Evolutionary conservation across 192 early-diverging fungal genomes (phyloP), one percentile per base, ranked within the genome.

Genomic region (Chytriomyces sp.): DNA sequence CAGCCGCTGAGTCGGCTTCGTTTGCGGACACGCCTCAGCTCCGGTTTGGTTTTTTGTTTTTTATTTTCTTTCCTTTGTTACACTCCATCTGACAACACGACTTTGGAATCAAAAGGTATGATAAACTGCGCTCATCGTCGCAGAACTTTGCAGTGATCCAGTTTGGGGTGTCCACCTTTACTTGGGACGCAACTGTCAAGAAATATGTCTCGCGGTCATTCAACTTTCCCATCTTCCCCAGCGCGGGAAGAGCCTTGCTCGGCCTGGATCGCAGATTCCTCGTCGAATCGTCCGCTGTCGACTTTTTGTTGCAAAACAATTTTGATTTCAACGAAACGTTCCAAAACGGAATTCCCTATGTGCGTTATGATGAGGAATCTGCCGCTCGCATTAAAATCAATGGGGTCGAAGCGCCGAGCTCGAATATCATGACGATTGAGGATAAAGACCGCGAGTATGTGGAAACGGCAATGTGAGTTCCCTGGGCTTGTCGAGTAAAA

Each of bases 311-410:
- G 6, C 79, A 85, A 6, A 91, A 92, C 81, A 83, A 88, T 3
- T 97, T 98, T 82, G 94, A 97, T 73, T 96, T 98, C 53, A 95
- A 96, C 84, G 94, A 95, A 67, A 93, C 93, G 86, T 90, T 96
- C 47, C 59, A 73, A 49, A 81, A 79, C 48, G 94, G 95, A n/a
- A 90, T 96, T 26, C 91, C 93, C 0, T 95, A 89, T 69, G 65
- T 91, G 60, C 93, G 87, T 24, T 82, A 70, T 9, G 81, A 83
- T 0, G 90, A 95, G 60, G 89, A 93, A 61, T 82, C 79, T 28
- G 7, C 67, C 73, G 85, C 77, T 23, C 64, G 80, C 18, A 79
- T 64, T 35, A 82, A 87, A 57, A 90, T 88, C 26, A 59, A 78
- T 9, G n/a, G 3, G 26, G 16, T 62, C 45, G 71, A 73, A 45